Evolutionary conservation across 495 filamentous ascomycete genomes (phyloP).

Genomic region (Daldinia bambusicola): DNA sequence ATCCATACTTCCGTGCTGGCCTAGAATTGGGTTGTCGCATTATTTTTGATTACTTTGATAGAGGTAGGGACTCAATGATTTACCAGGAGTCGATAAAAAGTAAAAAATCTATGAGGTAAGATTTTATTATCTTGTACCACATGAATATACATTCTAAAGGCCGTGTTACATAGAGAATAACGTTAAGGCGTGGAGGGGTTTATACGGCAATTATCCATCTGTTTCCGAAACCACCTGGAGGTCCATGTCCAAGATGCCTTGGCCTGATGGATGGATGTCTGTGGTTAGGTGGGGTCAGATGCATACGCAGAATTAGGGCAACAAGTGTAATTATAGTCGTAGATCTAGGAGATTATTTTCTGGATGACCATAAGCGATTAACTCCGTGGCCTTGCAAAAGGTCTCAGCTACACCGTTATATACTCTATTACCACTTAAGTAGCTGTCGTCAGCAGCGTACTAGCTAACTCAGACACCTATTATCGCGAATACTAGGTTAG

Average conservation of each 20-base stretch:
- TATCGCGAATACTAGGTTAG: too few relatives aligned
- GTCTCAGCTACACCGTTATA: too few relatives aligned
- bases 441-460: not conserved
- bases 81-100: not conserved
- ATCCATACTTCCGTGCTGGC: conserved; percentile 21
- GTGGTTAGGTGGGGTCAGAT: not conserved
- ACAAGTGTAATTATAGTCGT: not conserved
- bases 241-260: conserved; percentile 2
- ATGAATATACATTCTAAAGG: not conserved
- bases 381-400: too few relatives aligned
- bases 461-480: not conserved
- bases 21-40: conserved; percentile 12
- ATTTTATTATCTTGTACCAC: not conserved
- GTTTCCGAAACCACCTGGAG: not conserved
- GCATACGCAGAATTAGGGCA: not conserved
- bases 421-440: too few relatives aligned
- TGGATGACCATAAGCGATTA: too few relatives aligned
- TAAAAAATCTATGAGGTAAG: not conserved
- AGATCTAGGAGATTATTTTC: too few relatives aligned
- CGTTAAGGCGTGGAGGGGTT: not conserved
- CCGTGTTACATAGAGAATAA: not conserved
- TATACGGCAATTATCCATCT: conserved; percentile 4
- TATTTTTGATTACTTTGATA: not conserved
- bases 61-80: not conserved
- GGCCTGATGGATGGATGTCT: not conserved